Evolutionary conservation across 768 basidiomycete genomes (phyloP).

Genomic region (Auricularia sp.): DNA sequence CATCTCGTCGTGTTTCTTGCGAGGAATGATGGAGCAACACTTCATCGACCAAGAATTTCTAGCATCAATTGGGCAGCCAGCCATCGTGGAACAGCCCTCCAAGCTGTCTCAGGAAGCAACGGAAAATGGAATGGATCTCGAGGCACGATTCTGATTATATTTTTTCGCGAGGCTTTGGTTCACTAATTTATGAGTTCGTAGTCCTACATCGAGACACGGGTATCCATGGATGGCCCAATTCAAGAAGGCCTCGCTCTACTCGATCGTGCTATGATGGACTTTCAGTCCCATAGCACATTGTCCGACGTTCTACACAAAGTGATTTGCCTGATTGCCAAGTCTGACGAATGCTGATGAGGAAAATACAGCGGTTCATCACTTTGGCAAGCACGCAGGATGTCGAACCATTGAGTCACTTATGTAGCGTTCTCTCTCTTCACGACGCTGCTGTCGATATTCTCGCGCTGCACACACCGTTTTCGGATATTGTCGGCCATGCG

Average conservation of each 20-base stretch:
- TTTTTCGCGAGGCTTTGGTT: too few relatives aligned
- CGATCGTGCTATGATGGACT: constrained; percentile 43
- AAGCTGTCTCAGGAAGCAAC: constrained; percentile 50
- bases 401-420: constrained; percentile 61
- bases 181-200: too few relatives aligned
- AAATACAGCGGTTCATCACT: constrained; percentile 46
- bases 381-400: constrained; percentile 47
- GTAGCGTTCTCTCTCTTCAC: constrained; percentile 50
- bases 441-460: constrained; percentile 57
- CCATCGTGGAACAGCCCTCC: constrained; percentile 36
- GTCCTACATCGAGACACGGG: constrained; percentile 46
- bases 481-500: constrained; percentile 53
- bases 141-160: too few relatives aligned
- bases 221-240: constrained; percentile 39
- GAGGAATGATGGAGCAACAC: constrained; percentile 33
- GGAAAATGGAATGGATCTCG: constrained; percentile 32
- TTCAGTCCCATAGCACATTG: constrained; percentile 47
- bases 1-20: neutral
- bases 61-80: constrained; percentile 39
- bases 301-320: constrained; percentile 51
- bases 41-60: constrained; percentile 48
- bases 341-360: neutral
- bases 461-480: constrained; percentile 55
- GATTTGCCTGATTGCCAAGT: neutral
- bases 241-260: constrained; percentile 29